Conservation (phyloP, 768 basidiomycete species). For the Podaxis rugospora region DNA sequence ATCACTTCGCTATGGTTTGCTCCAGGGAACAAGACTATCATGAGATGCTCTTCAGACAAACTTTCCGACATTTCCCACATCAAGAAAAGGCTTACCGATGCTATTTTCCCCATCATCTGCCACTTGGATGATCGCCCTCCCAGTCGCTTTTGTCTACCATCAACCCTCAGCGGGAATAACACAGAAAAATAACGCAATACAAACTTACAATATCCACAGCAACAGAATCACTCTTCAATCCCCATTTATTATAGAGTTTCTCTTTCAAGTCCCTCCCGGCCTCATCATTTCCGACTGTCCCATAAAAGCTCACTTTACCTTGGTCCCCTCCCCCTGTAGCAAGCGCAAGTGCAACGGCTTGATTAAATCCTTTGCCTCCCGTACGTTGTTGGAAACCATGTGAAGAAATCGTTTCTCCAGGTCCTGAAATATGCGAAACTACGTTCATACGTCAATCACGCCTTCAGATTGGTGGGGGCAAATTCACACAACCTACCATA, state of each 20-base stretch:
- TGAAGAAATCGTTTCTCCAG: constrained; percentile 60
- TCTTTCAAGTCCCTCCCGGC: constrained; percentile 35
- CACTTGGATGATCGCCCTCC: constrained; percentile 59
- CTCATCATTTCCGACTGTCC: constrained; percentile 49
- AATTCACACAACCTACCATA: constrained; percentile 30
- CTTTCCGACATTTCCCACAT: background rate
- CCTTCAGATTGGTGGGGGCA: background rate
- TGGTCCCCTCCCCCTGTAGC: constrained; percentile 34
- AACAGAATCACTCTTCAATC: constrained; percentile 22
- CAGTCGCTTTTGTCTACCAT: constrained; percentile 40
- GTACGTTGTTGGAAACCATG: constrained; percentile 40
- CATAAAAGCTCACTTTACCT: constrained; percentile 38
- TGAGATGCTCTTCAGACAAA: background rate
- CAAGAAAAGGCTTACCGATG: constrained; percentile 39
- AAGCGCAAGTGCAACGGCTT: constrained; percentile 51
- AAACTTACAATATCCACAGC: constrained; percentile 11
- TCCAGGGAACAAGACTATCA: constrained; percentile 50
- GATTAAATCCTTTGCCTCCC: constrained; percentile 65
- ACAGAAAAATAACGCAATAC: constrained; percentile 29
- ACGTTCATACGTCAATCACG: background rate
- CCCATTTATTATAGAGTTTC: constrained; percentile 35
- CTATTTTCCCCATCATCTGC: constrained; percentile 55
- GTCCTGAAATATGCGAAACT: constrained; percentile 51
- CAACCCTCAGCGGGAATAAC: constrained; percentile 31
- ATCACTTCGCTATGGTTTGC: constrained; percentile 43